phyloP scores from a whole-genome alignment of 805 yeast species.

The Ogataea salicorniae region DNA sequence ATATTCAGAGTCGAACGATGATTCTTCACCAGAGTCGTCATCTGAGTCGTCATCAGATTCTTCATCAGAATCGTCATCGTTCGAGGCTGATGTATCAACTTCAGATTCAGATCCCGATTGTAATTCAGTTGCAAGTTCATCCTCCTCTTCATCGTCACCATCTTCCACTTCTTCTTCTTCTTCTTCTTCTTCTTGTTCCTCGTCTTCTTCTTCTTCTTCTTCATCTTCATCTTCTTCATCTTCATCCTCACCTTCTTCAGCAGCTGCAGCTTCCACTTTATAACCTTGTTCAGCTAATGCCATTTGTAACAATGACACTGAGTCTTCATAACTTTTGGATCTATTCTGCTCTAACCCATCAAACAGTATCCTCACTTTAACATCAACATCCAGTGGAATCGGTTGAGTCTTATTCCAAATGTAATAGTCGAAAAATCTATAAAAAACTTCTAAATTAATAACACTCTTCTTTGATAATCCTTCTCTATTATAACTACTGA shows the following conservation, averaged over 20 bases:
- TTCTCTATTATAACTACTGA: conserved; percentile 27
- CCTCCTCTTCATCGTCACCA: conserved; percentile 12
- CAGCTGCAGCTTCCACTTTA: conserved; percentile 8
- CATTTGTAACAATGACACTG: conserved; percentile 36
- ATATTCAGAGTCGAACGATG: conserved; percentile 10
- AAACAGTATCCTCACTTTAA: conserved; percentile 43
- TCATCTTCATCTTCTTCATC: conserved; percentile 17
- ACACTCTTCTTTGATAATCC: conserved; percentile 8
- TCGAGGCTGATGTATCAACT: conserved; percentile 27
- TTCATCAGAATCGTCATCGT: conserved; percentile 29
- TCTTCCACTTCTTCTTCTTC: conserved; percentile 16
- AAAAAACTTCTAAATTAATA: conserved; percentile 34
- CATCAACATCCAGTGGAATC: conserved; percentile 57
- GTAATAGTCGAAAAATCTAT: conserved; percentile 69
- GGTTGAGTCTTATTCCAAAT: conserved; percentile 54
- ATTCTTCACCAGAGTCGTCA: conserved; percentile 14
- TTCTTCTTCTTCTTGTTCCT: conserved; percentile 5
- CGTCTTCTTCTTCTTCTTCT: conserved; percentile 20
- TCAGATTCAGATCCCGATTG: conserved; percentile 15
- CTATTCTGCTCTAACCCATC: conserved; percentile 28
- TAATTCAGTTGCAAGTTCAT: conserved; percentile 7
- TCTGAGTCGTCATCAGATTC: conserved; percentile 17
- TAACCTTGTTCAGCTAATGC: conserved; percentile 19
- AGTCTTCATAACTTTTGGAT: conserved; percentile 36
- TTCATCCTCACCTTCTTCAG: conserved; percentile 6